Evolutionary conservation across 768 basidiomycete species (phyloP).

Genomic region (Pleurotus djamor): DNA sequence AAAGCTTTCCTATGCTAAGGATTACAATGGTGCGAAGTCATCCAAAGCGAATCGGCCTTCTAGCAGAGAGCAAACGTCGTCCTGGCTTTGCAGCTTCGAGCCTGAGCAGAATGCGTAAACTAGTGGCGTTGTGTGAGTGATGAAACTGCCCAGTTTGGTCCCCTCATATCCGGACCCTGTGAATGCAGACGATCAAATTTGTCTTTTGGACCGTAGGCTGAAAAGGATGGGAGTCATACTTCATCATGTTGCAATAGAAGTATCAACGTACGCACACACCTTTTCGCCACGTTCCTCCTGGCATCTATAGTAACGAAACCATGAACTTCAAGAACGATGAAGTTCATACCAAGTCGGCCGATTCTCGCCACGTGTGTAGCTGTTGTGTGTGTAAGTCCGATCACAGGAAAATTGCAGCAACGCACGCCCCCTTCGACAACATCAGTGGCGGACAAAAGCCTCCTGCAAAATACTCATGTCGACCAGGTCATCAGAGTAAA

Average conservation of each 20-base stretch:
- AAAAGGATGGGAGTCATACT: background rate
- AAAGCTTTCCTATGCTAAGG: no score
- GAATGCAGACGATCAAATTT: slow-evolving; percentile 2
- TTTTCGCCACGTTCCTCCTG: background rate
- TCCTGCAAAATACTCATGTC: background rate
- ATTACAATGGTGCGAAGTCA: no score
- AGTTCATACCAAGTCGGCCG: background rate
- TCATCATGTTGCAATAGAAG: background rate
- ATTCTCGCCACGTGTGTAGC: slow-evolving; percentile 1
- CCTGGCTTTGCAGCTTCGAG: slow-evolving; percentile 2
- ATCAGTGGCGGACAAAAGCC: background rate
- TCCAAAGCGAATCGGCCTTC: no score
- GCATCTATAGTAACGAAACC: background rate
- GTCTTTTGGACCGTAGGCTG: background rate
- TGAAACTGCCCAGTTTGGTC: slow-evolving; percentile 6
- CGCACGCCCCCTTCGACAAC: background rate
- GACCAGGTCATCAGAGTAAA: background rate
- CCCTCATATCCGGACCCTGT: slow-evolving; percentile 5
- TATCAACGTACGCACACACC: background rate
- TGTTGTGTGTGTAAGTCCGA: background rate
- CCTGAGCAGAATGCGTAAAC: slow-evolving; percentile 4
- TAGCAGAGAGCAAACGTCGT: no score
- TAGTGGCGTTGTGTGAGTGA: slow-evolving; percentile 2
- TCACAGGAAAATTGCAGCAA: background rate
- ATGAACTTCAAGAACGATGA: no score